These are phyloP conservation scores for Cardamine chenopodiifolia DNA, from an alignment of 345 rosid genomes.

Conservation along the genomic window DNA sequence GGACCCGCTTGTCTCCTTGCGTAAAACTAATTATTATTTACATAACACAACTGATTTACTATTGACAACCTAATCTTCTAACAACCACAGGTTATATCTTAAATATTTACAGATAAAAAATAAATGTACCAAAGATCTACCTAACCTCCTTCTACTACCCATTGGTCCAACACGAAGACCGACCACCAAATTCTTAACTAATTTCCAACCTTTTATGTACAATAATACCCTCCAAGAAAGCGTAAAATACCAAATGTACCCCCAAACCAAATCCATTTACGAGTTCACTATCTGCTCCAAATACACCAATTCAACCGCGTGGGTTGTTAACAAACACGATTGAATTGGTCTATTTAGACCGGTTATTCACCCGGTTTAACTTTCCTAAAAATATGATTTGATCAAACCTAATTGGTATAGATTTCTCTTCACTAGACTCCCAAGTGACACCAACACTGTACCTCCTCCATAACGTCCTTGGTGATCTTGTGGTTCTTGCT, in stretches of 20 bases:
- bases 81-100: constrained; percentile 38
- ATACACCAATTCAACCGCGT: constrained; percentile 36
- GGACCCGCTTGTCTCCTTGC: constrained; percentile 34
- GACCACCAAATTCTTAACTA: constrained; percentile 40
- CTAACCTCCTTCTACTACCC: constrained; percentile 36
- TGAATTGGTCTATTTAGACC: constrained; percentile 32
- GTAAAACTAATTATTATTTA: constrained; percentile 26
- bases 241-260: neutral
- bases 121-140: constrained; percentile 11
- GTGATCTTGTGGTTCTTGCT: constrained; percentile 34
- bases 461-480: constrained; percentile 45
- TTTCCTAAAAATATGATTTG: constrained; percentile 62
- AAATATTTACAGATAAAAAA: constrained; percentile 18
- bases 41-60: constrained; percentile 33
- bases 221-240: neutral
- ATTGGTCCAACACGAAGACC: constrained; percentile 42
- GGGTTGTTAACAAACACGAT: constrained; percentile 24
- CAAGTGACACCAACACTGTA: constrained; percentile 78
- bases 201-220: constrained; percentile 31
- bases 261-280: constrained; percentile 19
- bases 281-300: constrained; percentile 19
- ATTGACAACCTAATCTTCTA: constrained; percentile 34
- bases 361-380: constrained; percentile 1
- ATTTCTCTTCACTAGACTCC: constrained; percentile 83
- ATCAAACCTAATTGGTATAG: constrained; percentile 87